Base-by-base conservation (phyloP, 106 monocot genomes). In the Acorus gramineus region DNA sequence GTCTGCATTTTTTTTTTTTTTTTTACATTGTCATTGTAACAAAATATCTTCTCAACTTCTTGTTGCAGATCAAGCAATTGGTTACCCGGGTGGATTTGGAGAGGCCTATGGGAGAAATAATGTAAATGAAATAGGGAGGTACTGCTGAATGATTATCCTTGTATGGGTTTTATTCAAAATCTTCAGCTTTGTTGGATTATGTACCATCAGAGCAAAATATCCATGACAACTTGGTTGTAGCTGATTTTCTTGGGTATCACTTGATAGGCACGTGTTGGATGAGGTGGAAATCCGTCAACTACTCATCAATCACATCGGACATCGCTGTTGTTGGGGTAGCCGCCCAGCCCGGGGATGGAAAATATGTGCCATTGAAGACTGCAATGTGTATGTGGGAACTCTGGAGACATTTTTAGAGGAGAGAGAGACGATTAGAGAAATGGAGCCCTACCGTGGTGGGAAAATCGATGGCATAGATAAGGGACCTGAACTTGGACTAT, bases 351-450 rank as follows among this genome's bases (percentile, higher is more conserved):
- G 87, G 55, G 80, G 67, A 46, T 95, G 95, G 95, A 90, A 75
- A 57, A 87, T 95, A 47, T 56, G 57, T 64, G 73, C 86, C 4
- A 67, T 95, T 74, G 95, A 95, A 68, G 95, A 95, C 55, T 95
- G 95, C 74, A 90, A 95, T 72, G 87, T 95, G n/a, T 95, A 90
- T 69, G 80, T 95, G 14, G 95, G 95, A 56, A 90, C 82, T 11
- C 47, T 95, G 11, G 95, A 95, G 79, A 90, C 87, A 54, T 95
- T 95, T 64, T 78, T 95, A 43, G 95, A 95, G 71, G 90, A 87
- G 65, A 90, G 95, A 69, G 84, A 95, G 57, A 47, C 57, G 62
- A 52, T 80, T 44, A 72, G 5, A 49, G 82, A 80, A 73, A 90
- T 53, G 50, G 80, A 83, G 66, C 84, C 90, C n/a, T 82, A 80